These are phyloP conservation scores for Pichia pseudocactophila DNA, from an alignment of 805 yeast genomes.

Conservation along the genomic window DNA sequence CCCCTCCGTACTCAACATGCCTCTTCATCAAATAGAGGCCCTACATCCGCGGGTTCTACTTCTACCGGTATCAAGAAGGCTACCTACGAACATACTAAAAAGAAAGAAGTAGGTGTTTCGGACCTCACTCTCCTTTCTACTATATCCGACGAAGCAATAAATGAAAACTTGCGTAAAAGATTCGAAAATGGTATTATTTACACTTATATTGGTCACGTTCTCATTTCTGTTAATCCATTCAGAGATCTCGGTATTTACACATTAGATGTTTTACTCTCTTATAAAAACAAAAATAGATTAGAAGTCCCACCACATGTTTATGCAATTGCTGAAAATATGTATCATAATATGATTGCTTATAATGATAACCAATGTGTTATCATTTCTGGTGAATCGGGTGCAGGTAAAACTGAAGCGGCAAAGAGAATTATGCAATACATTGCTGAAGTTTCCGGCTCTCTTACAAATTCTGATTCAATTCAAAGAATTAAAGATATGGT, in stretches of 20 bases:
- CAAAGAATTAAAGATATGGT: constrained; percentile 94
- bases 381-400: constrained; percentile 96
- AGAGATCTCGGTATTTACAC: constrained; percentile 94
- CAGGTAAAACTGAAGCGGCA: constrained; percentile 97
- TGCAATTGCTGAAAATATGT: constrained; percentile 96
- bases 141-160: constrained; percentile 86
- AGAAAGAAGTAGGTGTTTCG: constrained; percentile 97
- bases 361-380: constrained; percentile 95
- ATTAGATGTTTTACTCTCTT: constrained; percentile 59
- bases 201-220: constrained; percentile 88
- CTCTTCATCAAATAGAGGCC: constrained; percentile 39
- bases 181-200: constrained; percentile 86
- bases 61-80: constrained; percentile 63
- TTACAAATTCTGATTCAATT: constrained; percentile 56
- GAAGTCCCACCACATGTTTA: constrained; percentile 98
- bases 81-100: constrained; percentile 76
- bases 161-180: constrained; percentile 81
- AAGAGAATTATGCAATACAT: constrained; percentile 96
- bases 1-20: constrained; percentile 24
- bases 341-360: constrained; percentile 88
- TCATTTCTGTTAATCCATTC: constrained; percentile 94
- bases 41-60: constrained; percentile 32
- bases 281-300: constrained; percentile 84
- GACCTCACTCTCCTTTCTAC: constrained; percentile 84
- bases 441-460: constrained; percentile 74